phyloP scores from a whole-genome alignment of 495 filamentous ascomycete species.

The Neurospora pannonica region DNA sequence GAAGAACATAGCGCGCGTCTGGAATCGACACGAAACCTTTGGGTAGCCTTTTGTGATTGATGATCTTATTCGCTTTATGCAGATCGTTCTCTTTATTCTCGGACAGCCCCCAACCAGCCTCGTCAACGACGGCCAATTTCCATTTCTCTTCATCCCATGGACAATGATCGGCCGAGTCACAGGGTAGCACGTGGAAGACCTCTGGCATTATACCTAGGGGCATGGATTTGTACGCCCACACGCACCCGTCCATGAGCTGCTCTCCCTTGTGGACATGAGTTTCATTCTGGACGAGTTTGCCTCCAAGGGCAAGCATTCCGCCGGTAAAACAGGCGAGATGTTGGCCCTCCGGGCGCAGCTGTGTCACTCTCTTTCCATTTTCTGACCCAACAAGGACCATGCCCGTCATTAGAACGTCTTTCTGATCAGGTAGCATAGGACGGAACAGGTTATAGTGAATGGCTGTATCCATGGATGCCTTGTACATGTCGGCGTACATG shows the following conservation, averaged over 20 bases:
- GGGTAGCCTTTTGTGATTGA: conserved; percentile 54
- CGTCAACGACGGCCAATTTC: conserved; percentile 17
- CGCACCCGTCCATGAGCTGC: conserved; percentile 72
- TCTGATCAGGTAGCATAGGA: conserved; percentile 41
- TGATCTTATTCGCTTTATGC: conserved; percentile 22
- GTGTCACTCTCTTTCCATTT: conserved; percentile 51
- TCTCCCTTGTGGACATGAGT: conserved; percentile 60
- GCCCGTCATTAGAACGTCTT: conserved; percentile 39
- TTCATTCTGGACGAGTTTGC: conserved; percentile 55
- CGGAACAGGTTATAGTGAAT: conserved; percentile 63
- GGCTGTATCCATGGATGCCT: conserved; percentile 51
- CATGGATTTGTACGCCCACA: conserved; percentile 71
- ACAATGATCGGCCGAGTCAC: conserved; percentile 49
- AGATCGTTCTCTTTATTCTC: conserved; percentile 5
- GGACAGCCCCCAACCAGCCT: background rate
- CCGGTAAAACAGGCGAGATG: conserved; percentile 62
- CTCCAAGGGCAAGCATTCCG: conserved; percentile 75
- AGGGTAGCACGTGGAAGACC: conserved; percentile 50
- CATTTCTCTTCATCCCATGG: conserved; percentile 59
- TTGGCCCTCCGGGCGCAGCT: conserved; percentile 31
- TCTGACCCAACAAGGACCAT: conserved; percentile 53
- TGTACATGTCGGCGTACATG: conserved; percentile 70
- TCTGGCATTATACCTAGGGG: conserved; percentile 80
- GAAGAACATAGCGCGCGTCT: conserved; percentile 57
- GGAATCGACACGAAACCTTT: conserved; percentile 54